Conservation (phyloP, 2,329 filamentous ascomycete species). For the Stagonosporopsis tanaceti region DNA sequence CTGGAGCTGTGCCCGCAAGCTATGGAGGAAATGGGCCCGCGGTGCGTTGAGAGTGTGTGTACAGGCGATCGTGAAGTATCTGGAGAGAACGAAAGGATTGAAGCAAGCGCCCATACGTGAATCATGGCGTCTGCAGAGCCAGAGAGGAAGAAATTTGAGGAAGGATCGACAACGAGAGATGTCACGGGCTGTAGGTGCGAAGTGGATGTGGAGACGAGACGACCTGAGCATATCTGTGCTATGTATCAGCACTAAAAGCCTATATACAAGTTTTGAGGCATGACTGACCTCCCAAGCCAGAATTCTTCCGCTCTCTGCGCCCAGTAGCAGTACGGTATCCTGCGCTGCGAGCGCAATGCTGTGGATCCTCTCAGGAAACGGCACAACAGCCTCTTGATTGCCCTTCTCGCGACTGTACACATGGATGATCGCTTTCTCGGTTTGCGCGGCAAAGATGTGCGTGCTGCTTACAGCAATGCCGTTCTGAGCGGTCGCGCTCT, state of each 20-base stretch:
- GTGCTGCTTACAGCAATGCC: conserved; percentile 80
- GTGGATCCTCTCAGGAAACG: conserved; percentile 86
- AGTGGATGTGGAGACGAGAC: conserved; percentile 77
- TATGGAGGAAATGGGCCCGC: conserved; percentile 73
- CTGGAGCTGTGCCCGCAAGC: conserved; percentile 71
- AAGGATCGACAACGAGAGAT: conserved; percentile 73
- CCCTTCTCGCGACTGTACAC: conserved; percentile 86
- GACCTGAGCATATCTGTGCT: conserved; percentile 73
- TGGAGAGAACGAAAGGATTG: conserved; percentile 70
- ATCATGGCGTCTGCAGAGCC: conserved; percentile 88
- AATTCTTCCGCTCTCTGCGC: conserved; percentile 83
- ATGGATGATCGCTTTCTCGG: conserved; percentile 90
- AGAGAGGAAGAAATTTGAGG: conserved; percentile 76
- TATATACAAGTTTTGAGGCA: conserved; percentile 18
- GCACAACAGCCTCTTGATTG: conserved; percentile 86
- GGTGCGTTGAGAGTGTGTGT: conserved; percentile 79
- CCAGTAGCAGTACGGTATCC: conserved; percentile 73
- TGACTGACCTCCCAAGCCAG: conserved; percentile 87
- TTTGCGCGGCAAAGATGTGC: conserved; percentile 90
- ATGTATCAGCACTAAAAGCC: conserved; percentile 16
- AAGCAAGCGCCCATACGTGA: conserved; percentile 86
- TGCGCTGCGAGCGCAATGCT: conserved; percentile 77
- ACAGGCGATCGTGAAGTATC: conserved; percentile 70
- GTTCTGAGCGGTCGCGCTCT: conserved; percentile 81
- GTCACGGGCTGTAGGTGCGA: conserved; percentile 84